Evolutionary conservation across 495 filamentous ascomycete genomes (phyloP), one percentile per base, ranked within the genome.

Genomic region (Podospora australis): DNA sequence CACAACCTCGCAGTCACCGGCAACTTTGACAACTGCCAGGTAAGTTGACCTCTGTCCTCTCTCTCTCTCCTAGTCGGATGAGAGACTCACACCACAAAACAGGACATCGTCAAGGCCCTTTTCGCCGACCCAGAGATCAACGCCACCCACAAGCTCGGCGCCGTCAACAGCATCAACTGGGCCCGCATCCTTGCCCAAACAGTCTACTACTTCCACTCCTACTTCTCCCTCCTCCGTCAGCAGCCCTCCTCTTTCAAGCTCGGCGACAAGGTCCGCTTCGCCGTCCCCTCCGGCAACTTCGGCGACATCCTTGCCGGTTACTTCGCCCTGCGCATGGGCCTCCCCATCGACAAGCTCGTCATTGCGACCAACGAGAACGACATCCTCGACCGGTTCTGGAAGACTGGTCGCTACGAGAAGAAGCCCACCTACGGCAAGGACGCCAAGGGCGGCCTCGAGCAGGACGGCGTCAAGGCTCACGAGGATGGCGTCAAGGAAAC

Each of bases 241-340:
- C 69, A 73, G 9, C 63, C 77, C 4, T 32, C 66, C 0, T 69
- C 71, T 22, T 74, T 77, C 46, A 67, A 73, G 28, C 61, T 78
- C 1, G 71, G 71, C 13, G 69, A 77, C 46, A 81, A 81, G 53
- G 71, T 96, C 46, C 80, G 87, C 38, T 90, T 87, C 57, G 85
- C 91, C 7, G 83, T 87, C 0, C 92, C 92, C 2, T 87, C 88
- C 2, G 91, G 92, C 10, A 97, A 98, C 75, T 98, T 98, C 62
- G 91, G 90, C n/a, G 83, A 97, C 61, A 84, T 97, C 55, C 77
- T 96, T 2, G 90, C 92, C 0, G 92, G 92, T 35, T 97, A 86
- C 64, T 95, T 96, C 59, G 89, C 90, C 1, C 81, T 82, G 53
- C 76, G 79, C 50, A 96, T 98, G 89, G 92, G 92, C 38, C 79